These are phyloP conservation scores for Ottelia alismoides DNA, from an alignment of 106 monocot genomes.

Conservation along the genomic window DNA sequence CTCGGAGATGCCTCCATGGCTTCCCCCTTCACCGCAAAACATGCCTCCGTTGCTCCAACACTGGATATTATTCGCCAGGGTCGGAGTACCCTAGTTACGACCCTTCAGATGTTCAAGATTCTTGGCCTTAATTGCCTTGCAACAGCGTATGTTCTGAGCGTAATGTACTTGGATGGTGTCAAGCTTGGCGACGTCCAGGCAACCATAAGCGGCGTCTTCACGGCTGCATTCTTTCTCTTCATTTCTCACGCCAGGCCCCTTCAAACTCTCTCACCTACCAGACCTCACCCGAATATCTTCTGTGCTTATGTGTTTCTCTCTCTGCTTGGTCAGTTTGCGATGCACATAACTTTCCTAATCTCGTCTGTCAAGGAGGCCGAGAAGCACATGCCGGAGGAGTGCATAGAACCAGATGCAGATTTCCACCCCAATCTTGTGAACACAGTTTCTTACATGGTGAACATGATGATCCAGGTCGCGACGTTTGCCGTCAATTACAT, in stretches of 20 bases:
- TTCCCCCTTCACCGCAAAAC: slow-evolving; percentile 98
- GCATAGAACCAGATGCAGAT: slow-evolving; percentile 88
- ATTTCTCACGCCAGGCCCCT: slow-evolving; percentile 97
- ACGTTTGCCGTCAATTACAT: slow-evolving; percentile 99
- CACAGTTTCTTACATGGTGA: slow-evolving; percentile 98
- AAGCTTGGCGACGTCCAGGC: slow-evolving; percentile 96
- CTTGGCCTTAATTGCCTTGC: slow-evolving; percentile 99
- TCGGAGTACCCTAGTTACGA: slow-evolving; percentile 91
- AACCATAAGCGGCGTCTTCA: slow-evolving; percentile 92
- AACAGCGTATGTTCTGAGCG: slow-evolving; percentile 93
- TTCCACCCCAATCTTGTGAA: slow-evolving; percentile 97
- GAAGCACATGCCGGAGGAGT: slow-evolving; percentile 94
- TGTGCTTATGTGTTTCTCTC: slow-evolving; percentile 92
- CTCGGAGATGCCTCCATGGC: slow-evolving; percentile 99
- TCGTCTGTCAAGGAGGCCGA: slow-evolving; percentile 65
- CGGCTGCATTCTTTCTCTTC: slow-evolving; percentile 96
- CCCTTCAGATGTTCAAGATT: slow-evolving; percentile 99
- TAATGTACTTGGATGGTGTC: slow-evolving; percentile 97
- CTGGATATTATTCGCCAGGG: slow-evolving; percentile 98
- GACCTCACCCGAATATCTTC: slow-evolving; percentile 95
- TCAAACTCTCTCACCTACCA: slow-evolving; percentile 46
- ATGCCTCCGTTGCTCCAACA: slow-evolving; percentile 80
- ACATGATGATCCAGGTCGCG: slow-evolving; percentile 99
- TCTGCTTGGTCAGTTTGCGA: slow-evolving; percentile 86
- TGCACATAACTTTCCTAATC: slow-evolving; percentile 78